These are phyloP conservation scores for Lactarius sp. DNA, from an alignment of 768 basidiomycete genomes.

Conservation along the genomic window DNA sequence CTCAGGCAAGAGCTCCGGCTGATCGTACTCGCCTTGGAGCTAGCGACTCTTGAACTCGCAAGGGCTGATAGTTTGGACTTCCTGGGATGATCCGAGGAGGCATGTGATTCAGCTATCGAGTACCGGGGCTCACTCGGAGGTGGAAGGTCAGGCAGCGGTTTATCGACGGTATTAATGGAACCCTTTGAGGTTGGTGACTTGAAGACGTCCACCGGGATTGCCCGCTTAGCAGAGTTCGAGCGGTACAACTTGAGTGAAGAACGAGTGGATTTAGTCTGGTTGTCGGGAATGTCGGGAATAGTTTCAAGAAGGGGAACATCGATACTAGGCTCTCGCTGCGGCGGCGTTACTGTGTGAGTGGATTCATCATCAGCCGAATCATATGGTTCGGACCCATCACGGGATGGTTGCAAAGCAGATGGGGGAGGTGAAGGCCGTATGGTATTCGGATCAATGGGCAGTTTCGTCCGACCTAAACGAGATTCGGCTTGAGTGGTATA, in stretches of 20 bases:
- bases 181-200: conserved; percentile 6
- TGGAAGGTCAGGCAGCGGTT: conserved; percentile 24
- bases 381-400: conserved; percentile 5
- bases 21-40: conserved; percentile 39
- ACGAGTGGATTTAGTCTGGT: conserved; percentile 41
- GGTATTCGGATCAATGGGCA: conserved; percentile 45
- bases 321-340: conserved; percentile 36
- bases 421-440: conserved; percentile 62
- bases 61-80: conserved; percentile 67
- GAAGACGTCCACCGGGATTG: conserved; percentile 23
- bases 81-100: conserved; percentile 20
- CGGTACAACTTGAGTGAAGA: neutral
- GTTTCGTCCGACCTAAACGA: conserved; percentile 14
- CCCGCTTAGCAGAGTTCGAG: conserved; percentile 7
- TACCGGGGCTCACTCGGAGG: conserved; percentile 33
- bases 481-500: conserved; percentile 21
- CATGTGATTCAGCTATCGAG: conserved; percentile 17
- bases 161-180: conserved; percentile 17
- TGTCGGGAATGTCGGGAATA: conserved; percentile 54
- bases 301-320: conserved; percentile 39
- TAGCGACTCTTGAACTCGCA: conserved; percentile 49
- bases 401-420: conserved; percentile 48
- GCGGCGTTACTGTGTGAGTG: conserved; percentile 35
- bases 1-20: conserved; percentile 42
- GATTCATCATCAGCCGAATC: conserved; percentile 33